Percentiles rank a stretch among this genome's conserved stretches.
Evolutionary conservation across 2,329 filamentous ascomycete genomes (phyloP).

Genomic region (Sporothrix curviconia): DNA sequence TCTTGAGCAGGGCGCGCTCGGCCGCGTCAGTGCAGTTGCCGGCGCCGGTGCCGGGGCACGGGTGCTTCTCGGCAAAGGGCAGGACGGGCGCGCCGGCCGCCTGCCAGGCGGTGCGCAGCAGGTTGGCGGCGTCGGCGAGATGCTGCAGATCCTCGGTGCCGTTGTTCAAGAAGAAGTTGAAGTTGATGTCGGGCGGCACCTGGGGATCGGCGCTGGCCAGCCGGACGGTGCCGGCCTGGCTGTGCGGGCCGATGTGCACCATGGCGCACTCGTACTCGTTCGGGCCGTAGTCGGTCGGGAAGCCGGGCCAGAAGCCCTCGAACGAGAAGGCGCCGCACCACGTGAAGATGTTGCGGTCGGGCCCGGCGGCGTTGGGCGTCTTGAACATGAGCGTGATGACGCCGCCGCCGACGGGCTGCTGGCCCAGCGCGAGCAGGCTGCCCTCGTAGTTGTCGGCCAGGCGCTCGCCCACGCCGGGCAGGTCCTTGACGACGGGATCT

Average conservation of each 20-base stretch:
- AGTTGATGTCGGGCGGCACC: conserved; percentile 56
- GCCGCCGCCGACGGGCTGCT: conserved; percentile 17
- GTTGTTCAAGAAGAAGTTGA: conserved; percentile 50
- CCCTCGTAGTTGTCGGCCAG: conserved; percentile 50
- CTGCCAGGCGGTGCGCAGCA: conserved; percentile 18
- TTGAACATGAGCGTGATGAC: conserved; percentile 18
- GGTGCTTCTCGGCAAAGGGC: conserved; percentile 19
- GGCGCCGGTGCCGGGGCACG: conserved; percentile 15
- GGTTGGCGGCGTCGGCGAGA: conserved; percentile 18
- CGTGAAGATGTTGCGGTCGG: conserved; percentile 19
- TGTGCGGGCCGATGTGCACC: conserved; percentile 17
- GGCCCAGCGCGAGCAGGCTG: conserved; percentile 18
- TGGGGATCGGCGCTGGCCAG: conserved; percentile 56
- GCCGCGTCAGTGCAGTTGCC: conserved; percentile 17
- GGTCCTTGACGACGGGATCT: conserved; percentile 29
- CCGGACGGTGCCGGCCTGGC: conserved; percentile 49
- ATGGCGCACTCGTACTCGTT: conserved; percentile 19
- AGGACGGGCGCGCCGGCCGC: conserved; percentile 14
- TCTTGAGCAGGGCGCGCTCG: conserved; percentile 21
- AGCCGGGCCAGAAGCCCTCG: conserved; percentile 22
- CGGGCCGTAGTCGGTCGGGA: conserved; percentile 17
- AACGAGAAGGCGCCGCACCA: conserved; percentile 20
- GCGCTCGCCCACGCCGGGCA: conserved; percentile 58
- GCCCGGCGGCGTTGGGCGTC: conserved; percentile 11
- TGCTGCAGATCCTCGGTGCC: conserved; percentile 17